These are phyloP conservation scores for Zangia roseola DNA, from an alignment of 768 basidiomycete species.

Conservation along the genomic window DNA sequence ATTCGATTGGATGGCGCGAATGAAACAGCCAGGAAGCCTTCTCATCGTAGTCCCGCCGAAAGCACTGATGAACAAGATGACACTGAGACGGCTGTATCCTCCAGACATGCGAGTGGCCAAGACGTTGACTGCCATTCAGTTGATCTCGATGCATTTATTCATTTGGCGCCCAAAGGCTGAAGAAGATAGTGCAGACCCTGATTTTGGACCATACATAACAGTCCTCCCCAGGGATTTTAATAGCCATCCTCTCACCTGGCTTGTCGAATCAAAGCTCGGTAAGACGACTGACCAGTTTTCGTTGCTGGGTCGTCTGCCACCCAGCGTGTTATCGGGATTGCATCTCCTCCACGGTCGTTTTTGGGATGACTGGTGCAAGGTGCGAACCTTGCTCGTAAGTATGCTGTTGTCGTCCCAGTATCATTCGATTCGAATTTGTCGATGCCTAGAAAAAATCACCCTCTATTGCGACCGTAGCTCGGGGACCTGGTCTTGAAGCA, in stretches of 20 bases:
- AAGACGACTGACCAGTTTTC: conserved; percentile 13
- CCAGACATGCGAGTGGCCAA: conserved; percentile 13
- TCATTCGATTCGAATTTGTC: not conserved
- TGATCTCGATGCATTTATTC: conserved; percentile 78
- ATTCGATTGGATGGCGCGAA: not conserved
- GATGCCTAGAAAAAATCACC: conserved; percentile 7
- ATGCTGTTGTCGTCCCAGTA: not conserved
- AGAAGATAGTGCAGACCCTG: conserved; percentile 48
- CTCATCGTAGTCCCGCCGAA: conserved; percentile 71
- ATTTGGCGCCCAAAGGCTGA: conserved; percentile 54
- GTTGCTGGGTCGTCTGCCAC: conserved; percentile 49
- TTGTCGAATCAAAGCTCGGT: conserved; percentile 33
- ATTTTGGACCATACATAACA: conserved; percentile 76
- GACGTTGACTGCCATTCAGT: conserved; percentile 61
- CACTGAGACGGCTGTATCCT: conserved; percentile 63
- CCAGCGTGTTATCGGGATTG: conserved; percentile 42
- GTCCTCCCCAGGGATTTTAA: conserved; percentile 72
- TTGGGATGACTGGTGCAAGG: conserved; percentile 54
- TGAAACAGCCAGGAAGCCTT: conserved; percentile 47
- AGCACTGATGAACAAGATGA: conserved; percentile 71
- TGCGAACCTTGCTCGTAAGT: conserved; percentile 54
- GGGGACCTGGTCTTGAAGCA: conserved; percentile 2
- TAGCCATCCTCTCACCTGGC: conserved; percentile 83
- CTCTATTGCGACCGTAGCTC: not conserved
- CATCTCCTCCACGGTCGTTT: conserved; percentile 48